phyloP scores from a whole-genome alignment of 2,329 filamentous ascomycete genomes.

The Curvularia verruculosa region DNA sequence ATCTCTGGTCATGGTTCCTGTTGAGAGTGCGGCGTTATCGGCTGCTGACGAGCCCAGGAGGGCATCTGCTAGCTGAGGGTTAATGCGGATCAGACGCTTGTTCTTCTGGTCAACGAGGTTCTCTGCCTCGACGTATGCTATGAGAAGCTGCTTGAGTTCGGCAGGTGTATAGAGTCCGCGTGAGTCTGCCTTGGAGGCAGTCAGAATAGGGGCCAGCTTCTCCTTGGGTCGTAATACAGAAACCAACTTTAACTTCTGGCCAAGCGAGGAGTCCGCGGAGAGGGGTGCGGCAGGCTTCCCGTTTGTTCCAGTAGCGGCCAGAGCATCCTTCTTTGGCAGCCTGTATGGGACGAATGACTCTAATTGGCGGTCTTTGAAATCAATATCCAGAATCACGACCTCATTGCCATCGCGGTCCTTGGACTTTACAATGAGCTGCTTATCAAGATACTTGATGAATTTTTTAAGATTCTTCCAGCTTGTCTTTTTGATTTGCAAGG shows the following conservation, averaged over 20 bases:
- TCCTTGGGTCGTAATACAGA: constrained; percentile 63
- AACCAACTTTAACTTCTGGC: constrained; percentile 58
- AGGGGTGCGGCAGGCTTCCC: constrained; percentile 52
- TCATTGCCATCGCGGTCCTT: constrained; percentile 70
- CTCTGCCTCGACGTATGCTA: constrained; percentile 65
- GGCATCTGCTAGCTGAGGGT: constrained; percentile 67
- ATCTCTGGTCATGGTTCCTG: constrained; percentile 65
- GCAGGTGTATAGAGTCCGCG: constrained; percentile 64
- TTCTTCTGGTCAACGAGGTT: constrained; percentile 63
- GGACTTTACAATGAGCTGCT: constrained; percentile 65
- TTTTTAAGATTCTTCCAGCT: constrained; percentile 74
- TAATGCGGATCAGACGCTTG: constrained; percentile 65
- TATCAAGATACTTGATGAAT: constrained; percentile 72
- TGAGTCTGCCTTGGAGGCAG: constrained; percentile 56
- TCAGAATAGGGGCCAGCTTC: constrained; percentile 63
- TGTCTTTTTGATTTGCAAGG: constrained; percentile 71
- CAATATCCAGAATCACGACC: constrained; percentile 67
- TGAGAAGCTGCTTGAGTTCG: constrained; percentile 64
- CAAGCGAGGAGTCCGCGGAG: constrained; percentile 50
- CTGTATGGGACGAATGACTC: constrained; percentile 66
- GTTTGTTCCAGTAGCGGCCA: constrained; percentile 34
- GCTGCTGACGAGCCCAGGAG: constrained; percentile 61
- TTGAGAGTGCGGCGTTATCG: constrained; percentile 63
- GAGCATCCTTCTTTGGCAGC: constrained; percentile 63
- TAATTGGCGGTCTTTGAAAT: constrained; percentile 64